phyloP scores from a whole-genome alignment of 2,329 filamentous ascomycete genomes.

The Cladosporium sp. region DNA sequence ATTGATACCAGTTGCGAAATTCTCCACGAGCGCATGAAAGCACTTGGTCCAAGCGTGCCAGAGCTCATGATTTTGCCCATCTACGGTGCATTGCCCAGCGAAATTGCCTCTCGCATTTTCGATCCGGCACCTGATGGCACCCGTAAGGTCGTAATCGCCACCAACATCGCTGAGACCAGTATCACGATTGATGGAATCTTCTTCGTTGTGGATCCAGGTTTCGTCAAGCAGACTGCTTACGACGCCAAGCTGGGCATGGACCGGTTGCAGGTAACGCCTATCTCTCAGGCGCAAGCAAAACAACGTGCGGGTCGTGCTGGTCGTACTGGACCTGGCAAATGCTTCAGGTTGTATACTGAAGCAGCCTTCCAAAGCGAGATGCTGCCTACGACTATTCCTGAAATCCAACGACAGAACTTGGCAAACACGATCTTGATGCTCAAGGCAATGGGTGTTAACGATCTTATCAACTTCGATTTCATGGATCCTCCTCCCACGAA shows the following conservation, averaged over 20 bases:
- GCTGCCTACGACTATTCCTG: conserved; percentile 91
- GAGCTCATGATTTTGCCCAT: conserved; percentile 91
- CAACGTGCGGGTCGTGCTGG: conserved; percentile 90
- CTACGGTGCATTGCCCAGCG: conserved; percentile 88
- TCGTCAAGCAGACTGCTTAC: conserved; percentile 96
- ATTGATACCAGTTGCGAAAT: conserved; percentile 95
- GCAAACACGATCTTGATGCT: conserved; percentile 93
- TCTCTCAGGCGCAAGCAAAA: conserved; percentile 94
- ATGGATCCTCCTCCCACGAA: conserved; percentile 98
- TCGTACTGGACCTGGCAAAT: conserved; percentile 91
- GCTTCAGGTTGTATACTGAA: conserved; percentile 93
- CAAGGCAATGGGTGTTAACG: conserved; percentile 99
- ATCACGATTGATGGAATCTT: conserved; percentile 98
- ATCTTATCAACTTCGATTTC: conserved; percentile 94
- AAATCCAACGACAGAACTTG: conserved; percentile 93
- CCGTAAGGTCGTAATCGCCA: conserved; percentile 94
- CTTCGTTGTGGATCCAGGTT: conserved; percentile 94
- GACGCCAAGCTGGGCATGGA: conserved; percentile 98
- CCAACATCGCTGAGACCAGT: conserved; percentile 96
- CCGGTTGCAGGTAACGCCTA: conserved; percentile 88
- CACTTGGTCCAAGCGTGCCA: conserved; percentile 81
- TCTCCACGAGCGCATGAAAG: conserved; percentile 92
- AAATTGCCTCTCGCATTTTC: conserved; percentile 92
- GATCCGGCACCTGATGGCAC: conserved; percentile 82
- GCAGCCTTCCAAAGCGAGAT: conserved; percentile 94